Evolutionary conservation across 306 rosid species (phyloP), one percentile per base, ranked within the genome.

Genomic region (Crotalaria pallida): DNA sequence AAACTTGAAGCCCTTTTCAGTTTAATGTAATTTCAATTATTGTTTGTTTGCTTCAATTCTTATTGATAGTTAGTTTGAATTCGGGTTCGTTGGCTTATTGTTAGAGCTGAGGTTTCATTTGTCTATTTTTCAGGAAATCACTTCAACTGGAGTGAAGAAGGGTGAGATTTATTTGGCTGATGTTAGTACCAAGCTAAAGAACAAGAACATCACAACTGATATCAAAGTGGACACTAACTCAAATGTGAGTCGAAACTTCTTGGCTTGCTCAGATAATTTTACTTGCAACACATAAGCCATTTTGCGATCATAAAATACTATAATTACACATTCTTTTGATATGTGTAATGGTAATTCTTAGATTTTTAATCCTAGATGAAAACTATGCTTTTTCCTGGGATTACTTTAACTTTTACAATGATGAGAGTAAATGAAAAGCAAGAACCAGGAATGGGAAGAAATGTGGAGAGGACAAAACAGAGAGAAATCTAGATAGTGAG

Each of bases 161-260:
- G 97, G 92, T 12, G 97, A 90, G 38, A 6, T 71, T n/a, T 77
- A 82, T 80, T 58, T 90, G 84, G 92, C 95, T 0, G 97, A 88
- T 79, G 82, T 90, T 26, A 90, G 77, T 81, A 87, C 90, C 33
- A 87, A 88, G 88, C 65, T 94, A 67, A 90, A 87, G 95, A 88
- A 87, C 88, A 94, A 94, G 80, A 90, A 94, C 81, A 84, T 94
- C 88, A 94, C 98, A 2, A 85, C 98, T 13, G 95, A 87, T 63
- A 44, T 94, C 3, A 90, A 94, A 90, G 96, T 94, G 29, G 98
- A 94, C 85, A 84, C 96, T 11, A 72, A 81, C 80, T 90, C 98
- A 36, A 94, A 84, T 19, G 98, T 94, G 66, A 85, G 96, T 73
- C 7, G 21, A 43, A 38, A 12, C 21, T 38, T 74, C 16, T 57